Percentiles rank a stretch among this genome's conserved stretches.
Evolutionary conservation across 345 rosid genomes (phyloP).

Genomic region (Linum trigynum): DNA sequence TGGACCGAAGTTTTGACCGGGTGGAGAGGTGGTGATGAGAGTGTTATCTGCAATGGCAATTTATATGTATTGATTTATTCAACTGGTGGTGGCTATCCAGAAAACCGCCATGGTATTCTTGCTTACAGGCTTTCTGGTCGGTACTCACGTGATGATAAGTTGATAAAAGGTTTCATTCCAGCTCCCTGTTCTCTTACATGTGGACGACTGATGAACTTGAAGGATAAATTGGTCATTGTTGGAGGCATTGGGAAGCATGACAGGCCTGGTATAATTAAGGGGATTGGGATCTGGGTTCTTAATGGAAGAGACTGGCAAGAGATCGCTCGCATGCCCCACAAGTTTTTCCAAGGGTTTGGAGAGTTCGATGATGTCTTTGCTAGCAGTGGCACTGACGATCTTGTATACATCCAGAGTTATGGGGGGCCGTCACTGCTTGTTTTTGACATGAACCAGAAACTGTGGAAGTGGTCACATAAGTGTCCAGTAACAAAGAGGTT

Average conservation of each 20-base stretch:
- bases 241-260: constrained; percentile 92
- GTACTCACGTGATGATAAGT: constrained; percentile 31
- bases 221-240: constrained; percentile 78
- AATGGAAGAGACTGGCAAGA: constrained; percentile 65
- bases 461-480: constrained; percentile 84
- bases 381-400: constrained; percentile 72
- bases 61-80: constrained; percentile 75
- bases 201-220: constrained; percentile 82
- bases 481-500: constrained; percentile 85
- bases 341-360: constrained; percentile 80
- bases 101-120: constrained; percentile 66
- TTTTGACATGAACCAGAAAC: constrained; percentile 52
- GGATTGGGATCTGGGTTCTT: constrained; percentile 86
- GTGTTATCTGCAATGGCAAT: constrained; percentile 62
- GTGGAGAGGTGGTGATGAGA: constrained; percentile 95
- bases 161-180: constrained; percentile 44
- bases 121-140: constrained; percentile 35
- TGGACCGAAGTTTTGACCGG: constrained; percentile 65
- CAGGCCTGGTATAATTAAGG: constrained; percentile 76
- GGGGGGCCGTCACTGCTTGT: constrained; percentile 76
- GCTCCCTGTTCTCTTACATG: constrained; percentile 85
- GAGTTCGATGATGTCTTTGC: constrained; percentile 96
- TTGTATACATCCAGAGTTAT: constrained; percentile 81
- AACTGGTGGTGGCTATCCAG: constrained; percentile 45
- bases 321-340: constrained; percentile 78